Percentiles rank a stretch among this genome's conserved stretches.
These are phyloP conservation scores for Diaporthe helianthi DNA, from an alignment of 2,329 filamentous ascomycete species.

Conservation along the genomic window DNA sequence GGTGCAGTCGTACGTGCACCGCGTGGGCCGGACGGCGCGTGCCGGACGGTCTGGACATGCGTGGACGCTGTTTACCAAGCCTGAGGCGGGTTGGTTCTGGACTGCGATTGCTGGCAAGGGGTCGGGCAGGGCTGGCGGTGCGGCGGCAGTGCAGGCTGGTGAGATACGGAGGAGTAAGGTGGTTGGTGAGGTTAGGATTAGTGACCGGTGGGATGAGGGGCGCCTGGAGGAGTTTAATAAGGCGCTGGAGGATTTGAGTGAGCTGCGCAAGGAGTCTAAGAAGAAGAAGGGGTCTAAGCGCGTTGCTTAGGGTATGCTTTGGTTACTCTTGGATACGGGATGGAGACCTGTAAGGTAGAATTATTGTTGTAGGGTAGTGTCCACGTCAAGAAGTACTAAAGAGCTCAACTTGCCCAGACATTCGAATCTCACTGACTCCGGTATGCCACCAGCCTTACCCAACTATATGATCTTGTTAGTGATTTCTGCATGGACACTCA, in stretches of 20 bases:
- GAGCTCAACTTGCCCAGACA: no score
- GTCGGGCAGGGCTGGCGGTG: slow-evolving; percentile 43
- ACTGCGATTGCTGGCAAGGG: slow-evolving; percentile 73
- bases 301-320: neutral
- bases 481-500: neutral
- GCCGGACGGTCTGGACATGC: slow-evolving; percentile 78
- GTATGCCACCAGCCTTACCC: no score
- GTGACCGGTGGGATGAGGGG: slow-evolving; percentile 54
- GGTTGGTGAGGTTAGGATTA: slow-evolving; percentile 57
- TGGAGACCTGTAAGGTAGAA: neutral
- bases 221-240: slow-evolving; percentile 57
- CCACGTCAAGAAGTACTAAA: no score
- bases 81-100: slow-evolving; percentile 92
- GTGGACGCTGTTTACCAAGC: slow-evolving; percentile 85
- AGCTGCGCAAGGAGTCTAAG: slow-evolving; percentile 37
- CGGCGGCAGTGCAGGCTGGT: slow-evolving; percentile 39
- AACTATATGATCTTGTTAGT: neutral
- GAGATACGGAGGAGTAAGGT: slow-evolving; percentile 49
- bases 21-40: slow-evolving; percentile 88
- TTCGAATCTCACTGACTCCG: no score
- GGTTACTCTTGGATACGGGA: neutral
- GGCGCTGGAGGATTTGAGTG: slow-evolving; percentile 65
- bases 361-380: neutral
- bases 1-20: slow-evolving; percentile 85
- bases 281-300: neutral